A percentile compares a stretch with the other conserved stretches of the same genome.
Evolutionary conservation across 2,329 filamentous ascomycete species (phyloP).

Genomic region (Ophiocordyceps robertsii): DNA sequence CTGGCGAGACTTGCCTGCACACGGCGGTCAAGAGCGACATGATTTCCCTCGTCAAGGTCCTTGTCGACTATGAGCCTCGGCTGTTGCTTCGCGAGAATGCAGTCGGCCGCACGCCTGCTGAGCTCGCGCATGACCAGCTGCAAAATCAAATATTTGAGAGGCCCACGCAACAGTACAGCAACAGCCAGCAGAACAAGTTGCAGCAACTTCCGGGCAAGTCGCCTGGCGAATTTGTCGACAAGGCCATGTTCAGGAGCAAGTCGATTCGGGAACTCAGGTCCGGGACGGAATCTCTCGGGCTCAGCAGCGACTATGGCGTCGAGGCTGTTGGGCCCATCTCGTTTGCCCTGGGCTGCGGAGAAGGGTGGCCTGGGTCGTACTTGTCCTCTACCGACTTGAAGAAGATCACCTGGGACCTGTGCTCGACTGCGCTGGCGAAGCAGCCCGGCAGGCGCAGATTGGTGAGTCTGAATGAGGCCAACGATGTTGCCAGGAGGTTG

Average conservation of each 20-base stretch:
- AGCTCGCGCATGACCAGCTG: conserved; percentile 47
- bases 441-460: conserved; percentile 29
- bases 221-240: neutral
- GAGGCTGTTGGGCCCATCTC: neutral
- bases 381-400: conserved; percentile 5
- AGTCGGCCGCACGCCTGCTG: conserved; percentile 59
- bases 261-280: neutral
- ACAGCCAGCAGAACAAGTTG: conserved; percentile 1
- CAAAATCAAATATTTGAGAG: conserved; percentile 23
- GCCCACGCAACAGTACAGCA: conserved; percentile 3
- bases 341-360: neutral
- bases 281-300: neutral
- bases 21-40: conserved; percentile 29
- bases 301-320: neutral
- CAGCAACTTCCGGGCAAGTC: neutral
- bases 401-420: conserved; percentile 20
- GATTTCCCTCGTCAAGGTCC: conserved; percentile 21
- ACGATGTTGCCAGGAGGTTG: conserved; percentile 42
- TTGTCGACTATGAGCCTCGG: conserved; percentile 42
- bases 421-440: conserved; percentile 15
- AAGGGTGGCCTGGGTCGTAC: neutral
- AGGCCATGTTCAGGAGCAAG: neutral
- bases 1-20: conserved; percentile 54
- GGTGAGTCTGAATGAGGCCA: conserved; percentile 41
- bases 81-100: conserved; percentile 61